Conservation (phyloP, 2,329 filamentous ascomycete species). For the Scolecobasidium constrictum region DNA sequence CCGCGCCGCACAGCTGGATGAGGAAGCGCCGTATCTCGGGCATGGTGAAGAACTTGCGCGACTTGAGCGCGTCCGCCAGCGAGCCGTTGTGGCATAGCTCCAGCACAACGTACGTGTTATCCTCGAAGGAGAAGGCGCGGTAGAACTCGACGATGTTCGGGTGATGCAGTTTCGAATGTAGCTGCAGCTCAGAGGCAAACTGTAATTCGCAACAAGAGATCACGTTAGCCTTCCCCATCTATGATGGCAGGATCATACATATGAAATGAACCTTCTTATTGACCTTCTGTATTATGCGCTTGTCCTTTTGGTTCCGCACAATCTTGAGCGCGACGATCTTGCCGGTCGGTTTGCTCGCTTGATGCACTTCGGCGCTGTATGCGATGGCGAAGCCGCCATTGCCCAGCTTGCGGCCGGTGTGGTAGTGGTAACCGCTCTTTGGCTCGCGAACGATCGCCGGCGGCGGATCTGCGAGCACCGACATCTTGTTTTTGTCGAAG, state of each 20-base stretch:
- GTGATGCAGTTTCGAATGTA: conserved; percentile 95
- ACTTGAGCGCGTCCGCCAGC: conserved; percentile 95
- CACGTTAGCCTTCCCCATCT: conserved; percentile 7
- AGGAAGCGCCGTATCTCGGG: conserved; percentile 91
- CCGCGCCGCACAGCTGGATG: conserved; percentile 88
- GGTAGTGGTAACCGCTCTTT: conserved; percentile 59
- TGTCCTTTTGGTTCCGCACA: conserved; percentile 69
- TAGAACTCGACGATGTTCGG: conserved; percentile 94
- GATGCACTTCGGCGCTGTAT: conserved; percentile 58
- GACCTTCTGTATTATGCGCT: conserved; percentile 79
- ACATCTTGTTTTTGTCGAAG: conserved; percentile 3
- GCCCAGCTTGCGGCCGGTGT: conserved; percentile 62
- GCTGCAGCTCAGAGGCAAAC: conserved; percentile 80
- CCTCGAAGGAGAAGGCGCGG: conserved; percentile 81
- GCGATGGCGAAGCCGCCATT: conserved; percentile 79
- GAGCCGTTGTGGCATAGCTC: conserved; percentile 94
- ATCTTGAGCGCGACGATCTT: conserved; percentile 70
- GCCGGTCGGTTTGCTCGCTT: conserved; percentile 42
- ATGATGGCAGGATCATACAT: background rate
- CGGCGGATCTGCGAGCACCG: conserved; percentile 31
- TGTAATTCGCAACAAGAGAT: conserved; percentile 26
- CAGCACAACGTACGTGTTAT: conserved; percentile 84
- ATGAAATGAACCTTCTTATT: no score
- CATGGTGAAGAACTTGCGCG: conserved; percentile 78
- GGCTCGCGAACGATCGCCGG: conserved; percentile 54